Evolutionary conservation across 148 eudicot species (phyloP).

Genomic region (Rhododendron vialii): DNA sequence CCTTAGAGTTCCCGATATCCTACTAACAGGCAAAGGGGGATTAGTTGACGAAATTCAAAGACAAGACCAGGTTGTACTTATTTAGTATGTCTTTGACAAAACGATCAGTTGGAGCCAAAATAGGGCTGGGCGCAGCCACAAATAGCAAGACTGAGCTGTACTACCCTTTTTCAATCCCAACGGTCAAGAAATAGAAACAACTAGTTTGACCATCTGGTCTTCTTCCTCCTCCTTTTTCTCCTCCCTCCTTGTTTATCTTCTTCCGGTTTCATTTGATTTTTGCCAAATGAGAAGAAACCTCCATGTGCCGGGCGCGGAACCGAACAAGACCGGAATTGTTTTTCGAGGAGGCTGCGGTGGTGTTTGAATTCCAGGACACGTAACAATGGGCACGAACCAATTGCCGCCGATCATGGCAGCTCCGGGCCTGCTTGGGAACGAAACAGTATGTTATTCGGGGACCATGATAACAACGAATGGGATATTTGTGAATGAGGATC

Average conservation of each 20-base stretch:
- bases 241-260: neutral
- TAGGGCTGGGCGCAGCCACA: neutral
- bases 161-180: neutral
- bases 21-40: neutral
- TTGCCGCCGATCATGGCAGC: conserved; percentile 11
- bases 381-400: neutral
- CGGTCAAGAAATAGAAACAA: neutral
- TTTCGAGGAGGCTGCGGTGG: neutral
- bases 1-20: too few relatives aligned
- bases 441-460: conserved; percentile 12
- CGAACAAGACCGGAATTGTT: neutral
- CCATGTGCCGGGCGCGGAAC: neutral
- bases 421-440: conserved; percentile 10
- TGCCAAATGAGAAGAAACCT: neutral
- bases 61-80: neutral
- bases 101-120: neutral
- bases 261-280: neutral
- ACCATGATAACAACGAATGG: conserved; percentile 25
- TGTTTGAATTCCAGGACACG: neutral
- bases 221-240: neutral
- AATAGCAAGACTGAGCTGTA: neutral
- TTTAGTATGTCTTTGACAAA: neutral
- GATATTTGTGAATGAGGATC: conserved; percentile 11
- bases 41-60: neutral
- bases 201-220: neutral